phyloP scores from a whole-genome alignment of 768 basidiomycete genomes.

The Russula sp. region DNA sequence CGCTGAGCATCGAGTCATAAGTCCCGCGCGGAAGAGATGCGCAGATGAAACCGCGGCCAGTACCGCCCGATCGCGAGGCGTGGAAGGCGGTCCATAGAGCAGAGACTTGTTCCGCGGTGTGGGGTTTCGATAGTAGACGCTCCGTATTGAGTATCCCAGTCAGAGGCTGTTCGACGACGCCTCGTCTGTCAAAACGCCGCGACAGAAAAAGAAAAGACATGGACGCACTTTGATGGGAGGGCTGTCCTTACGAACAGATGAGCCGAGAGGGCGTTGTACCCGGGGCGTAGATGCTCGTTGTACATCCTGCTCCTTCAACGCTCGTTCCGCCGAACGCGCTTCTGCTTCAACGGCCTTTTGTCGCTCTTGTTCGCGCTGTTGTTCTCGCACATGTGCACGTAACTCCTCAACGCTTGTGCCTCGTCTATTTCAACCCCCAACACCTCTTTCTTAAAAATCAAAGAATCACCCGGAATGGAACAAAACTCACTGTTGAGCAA shows the following conservation, averaged over 20 bases:
- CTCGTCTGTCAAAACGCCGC: background rate
- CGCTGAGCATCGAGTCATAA: constrained; percentile 61
- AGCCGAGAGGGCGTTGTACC: constrained; percentile 5
- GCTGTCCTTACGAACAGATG: constrained; percentile 45
- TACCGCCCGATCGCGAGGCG: constrained; percentile 66
- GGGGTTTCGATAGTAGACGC: constrained; percentile 56
- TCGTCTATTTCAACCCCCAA: background rate
- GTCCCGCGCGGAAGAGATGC: constrained; percentile 68
- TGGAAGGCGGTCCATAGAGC: constrained; percentile 90
- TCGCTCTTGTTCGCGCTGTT: constrained; percentile 8
- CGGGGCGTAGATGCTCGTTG: constrained; percentile 14
- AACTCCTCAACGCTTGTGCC: constrained; percentile 15
- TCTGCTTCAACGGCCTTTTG: constrained; percentile 20
- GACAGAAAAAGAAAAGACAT: background rate
- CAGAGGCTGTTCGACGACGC: constrained; percentile 52
- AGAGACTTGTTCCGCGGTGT: constrained; percentile 66
- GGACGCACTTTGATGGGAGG: constrained; percentile 56
- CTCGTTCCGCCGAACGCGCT: constrained; percentile 9
- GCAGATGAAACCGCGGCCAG: constrained; percentile 78
- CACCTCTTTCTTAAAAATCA: too few species aligned
- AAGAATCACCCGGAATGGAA: background rate
- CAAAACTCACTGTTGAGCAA: constrained; percentile 53
- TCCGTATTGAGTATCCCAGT: constrained; percentile 72
- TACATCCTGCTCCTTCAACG: background rate
- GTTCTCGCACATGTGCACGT: constrained; percentile 1